Evolutionary conservation across 331 rosid species (phyloP).

Genomic region (Dryas integrifolia): DNA sequence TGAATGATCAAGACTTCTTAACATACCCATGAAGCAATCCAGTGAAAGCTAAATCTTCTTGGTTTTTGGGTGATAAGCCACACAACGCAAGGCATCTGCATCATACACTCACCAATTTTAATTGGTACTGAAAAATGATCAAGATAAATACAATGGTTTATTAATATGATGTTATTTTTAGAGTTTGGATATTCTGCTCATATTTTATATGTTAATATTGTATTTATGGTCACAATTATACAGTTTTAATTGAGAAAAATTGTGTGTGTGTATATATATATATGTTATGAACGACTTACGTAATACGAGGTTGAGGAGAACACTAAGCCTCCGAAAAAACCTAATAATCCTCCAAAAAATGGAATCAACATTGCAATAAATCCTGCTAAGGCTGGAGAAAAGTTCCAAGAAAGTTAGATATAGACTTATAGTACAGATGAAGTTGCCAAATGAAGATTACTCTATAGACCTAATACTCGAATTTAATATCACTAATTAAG

Average conservation of each 20-base stretch:
- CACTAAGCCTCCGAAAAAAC: slow-evolving; percentile 72
- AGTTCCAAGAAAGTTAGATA: not conserved
- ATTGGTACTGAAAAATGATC: not conserved
- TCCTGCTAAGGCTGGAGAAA: slow-evolving; percentile 36
- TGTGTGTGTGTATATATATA: no score
- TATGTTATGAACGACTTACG: slow-evolving; percentile 31
- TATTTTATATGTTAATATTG: no score
- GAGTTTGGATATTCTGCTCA: no score
- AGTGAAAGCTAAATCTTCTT: slow-evolving; percentile 40
- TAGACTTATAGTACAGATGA: not conserved
- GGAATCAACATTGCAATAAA: slow-evolving; percentile 52
- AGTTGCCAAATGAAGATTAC: not conserved
- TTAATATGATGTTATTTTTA: not conserved
- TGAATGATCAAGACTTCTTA: no score
- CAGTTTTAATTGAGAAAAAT: no score
- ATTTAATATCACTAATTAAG: no score
- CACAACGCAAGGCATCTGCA: slow-evolving; percentile 41
- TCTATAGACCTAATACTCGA: no score
- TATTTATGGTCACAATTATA: no score
- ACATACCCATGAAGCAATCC: slow-evolving; percentile 46
- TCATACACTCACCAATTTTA: not conserved
- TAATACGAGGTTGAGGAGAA: slow-evolving; percentile 64
- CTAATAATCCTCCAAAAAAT: slow-evolving; percentile 71
- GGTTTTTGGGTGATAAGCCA: slow-evolving; percentile 47
- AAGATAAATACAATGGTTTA: not conserved